phyloP scores from a whole-genome alignment of 345 rosid species.

The Melaleuca alternifolia region DNA sequence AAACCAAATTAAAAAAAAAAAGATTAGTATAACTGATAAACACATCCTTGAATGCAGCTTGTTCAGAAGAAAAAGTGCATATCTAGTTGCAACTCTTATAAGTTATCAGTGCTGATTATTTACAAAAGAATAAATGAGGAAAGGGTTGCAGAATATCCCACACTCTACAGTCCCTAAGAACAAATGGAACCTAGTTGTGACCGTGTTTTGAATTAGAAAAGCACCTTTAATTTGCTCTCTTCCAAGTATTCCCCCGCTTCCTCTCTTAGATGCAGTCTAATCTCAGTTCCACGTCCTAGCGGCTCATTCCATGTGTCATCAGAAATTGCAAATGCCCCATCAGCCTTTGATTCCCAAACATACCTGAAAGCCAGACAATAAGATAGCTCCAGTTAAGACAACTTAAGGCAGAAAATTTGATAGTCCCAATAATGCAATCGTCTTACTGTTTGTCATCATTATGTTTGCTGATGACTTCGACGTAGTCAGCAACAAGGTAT shows the following conservation, averaged over 20 bases:
- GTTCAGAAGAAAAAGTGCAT: background rate
- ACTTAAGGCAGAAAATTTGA: background rate
- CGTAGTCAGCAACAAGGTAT: constrained; percentile 93
- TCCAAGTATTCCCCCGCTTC: constrained; percentile 96
- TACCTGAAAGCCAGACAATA: constrained; percentile 29
- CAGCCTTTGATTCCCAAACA: constrained; percentile 99
- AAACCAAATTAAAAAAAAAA: background rate
- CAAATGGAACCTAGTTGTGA: background rate
- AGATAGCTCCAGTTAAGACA: background rate
- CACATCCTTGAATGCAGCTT: background rate
- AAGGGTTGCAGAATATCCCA: background rate
- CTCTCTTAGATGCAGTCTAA: constrained; percentile 85
- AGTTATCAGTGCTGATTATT: background rate
- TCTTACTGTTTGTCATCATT: constrained; percentile 91
- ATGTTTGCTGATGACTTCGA: constrained; percentile 94
- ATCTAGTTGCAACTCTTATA: background rate
- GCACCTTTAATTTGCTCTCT: constrained; percentile 83
- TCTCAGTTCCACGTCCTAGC: constrained; percentile 95
- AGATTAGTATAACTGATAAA: background rate
- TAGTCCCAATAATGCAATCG: background rate
- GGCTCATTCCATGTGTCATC: constrained; percentile 99
- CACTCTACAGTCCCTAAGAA: background rate
- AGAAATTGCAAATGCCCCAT: constrained; percentile 94
- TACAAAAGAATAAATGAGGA: background rate
- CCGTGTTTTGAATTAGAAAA: background rate